Evolutionary conservation across 768 basidiomycete species (phyloP), one percentile per base, ranked within the genome.

Genomic region (Strobilomyces echinocephalus): DNA sequence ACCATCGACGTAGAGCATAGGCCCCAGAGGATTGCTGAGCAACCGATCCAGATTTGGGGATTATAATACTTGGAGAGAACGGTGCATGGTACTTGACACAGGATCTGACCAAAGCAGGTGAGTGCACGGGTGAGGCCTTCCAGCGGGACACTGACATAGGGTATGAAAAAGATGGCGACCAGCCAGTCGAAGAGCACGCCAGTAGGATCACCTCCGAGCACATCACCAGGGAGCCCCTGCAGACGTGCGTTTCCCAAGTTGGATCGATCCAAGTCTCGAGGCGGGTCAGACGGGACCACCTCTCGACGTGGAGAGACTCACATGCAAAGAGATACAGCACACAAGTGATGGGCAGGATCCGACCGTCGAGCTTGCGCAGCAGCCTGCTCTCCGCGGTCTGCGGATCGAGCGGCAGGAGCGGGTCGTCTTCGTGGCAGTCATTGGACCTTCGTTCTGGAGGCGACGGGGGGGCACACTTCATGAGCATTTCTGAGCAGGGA

Each of bases 231-330:
- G 12, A 91, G 69, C 11, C 86, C 84, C 69, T 86, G 86, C 36
- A 90, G 72, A 47, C 88, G 79, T 44, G 89, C 89, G 63, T 91
- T 91, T 15, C 88, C 89, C 39, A 90, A 63, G 63, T 90, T 90
- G 0, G 85, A 83, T 50, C 90, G 80, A 66, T 91, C 89, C 46
- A 92, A 74, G 64, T 83, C 69, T 72, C 46, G 34, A 49, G n/a
- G 31, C 15, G 46, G 33, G 47, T 52, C 42, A 52, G 41, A 45
- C 12, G 8, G 10, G n/a, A 15, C 34, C 9, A 15, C 34, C 5
- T 14, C 1, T 31, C 9, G 39, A 39, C 21, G 16, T 48, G 14
- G 15, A 39, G 15, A 15, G 43, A 78, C 84, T 67, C 53, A 86
- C 87, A 89, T 30, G 87, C 85, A 66, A 85, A 88, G 26, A 89